phyloP scores from a whole-genome alignment of 1,139 yeast genomes.

The Blastobotrys malaysiensis region DNA sequence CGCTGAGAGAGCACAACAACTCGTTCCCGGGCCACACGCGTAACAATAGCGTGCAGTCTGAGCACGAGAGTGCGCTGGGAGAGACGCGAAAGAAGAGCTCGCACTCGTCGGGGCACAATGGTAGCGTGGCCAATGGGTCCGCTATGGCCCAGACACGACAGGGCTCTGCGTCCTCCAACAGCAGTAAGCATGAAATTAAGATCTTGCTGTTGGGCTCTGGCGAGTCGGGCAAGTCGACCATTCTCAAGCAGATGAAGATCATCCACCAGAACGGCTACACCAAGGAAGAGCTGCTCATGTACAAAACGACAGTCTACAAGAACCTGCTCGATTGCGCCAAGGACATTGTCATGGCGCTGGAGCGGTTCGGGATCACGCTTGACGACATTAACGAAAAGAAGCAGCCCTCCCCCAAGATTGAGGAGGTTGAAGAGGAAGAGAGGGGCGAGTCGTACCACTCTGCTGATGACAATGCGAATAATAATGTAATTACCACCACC shows the following conservation, averaged over 20 bases:
- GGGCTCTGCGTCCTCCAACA: slow-evolving; percentile 6
- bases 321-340: slow-evolving; percentile 61
- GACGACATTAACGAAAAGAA: background rate
- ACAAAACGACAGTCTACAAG: slow-evolving; percentile 61
- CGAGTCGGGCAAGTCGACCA: slow-evolving; percentile 71
- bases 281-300: slow-evolving; percentile 55
- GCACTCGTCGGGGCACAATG: background rate
- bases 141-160: background rate
- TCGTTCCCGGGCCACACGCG: slow-evolving; percentile 1
- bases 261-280: slow-evolving; percentile 66
- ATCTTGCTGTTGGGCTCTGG: slow-evolving; percentile 67
- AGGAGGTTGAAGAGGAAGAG: background rate
- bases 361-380: slow-evolving; percentile 20
- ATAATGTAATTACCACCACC: background rate
- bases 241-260: slow-evolving; percentile 71
- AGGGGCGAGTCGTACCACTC: background rate
- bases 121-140: background rate
- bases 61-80: background rate
- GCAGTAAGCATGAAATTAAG: slow-evolving; percentile 41
- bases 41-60: slow-evolving; percentile 1
- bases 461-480: background rate
- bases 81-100: background rate
- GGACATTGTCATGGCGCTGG: slow-evolving; percentile 52
- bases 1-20: background rate
- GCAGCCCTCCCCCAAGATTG: background rate